Evolutionary conservation across 2,329 filamentous ascomycete genomes (phyloP), one percentile per base, ranked within the genome.

Genomic region (Xylaria sp.): DNA sequence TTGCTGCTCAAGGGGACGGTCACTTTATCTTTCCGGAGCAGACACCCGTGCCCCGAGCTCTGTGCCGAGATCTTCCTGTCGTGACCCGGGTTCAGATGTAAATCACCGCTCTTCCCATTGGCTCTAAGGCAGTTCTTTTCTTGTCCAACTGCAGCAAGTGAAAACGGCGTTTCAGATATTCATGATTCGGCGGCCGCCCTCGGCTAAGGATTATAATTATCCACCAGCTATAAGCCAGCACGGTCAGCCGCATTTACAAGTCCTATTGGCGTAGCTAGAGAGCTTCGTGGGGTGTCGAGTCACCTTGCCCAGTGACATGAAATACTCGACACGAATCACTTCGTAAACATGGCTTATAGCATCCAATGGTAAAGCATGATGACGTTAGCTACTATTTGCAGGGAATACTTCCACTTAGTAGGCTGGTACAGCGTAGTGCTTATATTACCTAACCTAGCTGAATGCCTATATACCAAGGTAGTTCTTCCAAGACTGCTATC

Each of bases 11-110:
- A 64, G 46, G 10, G 28, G 48, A 68, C 31, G 55, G 55, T n/a
- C 48, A 31, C 55, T 25, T 60, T 31, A 54, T 66, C 60, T 57
- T 58, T 23, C 66, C 66, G 69, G 55, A 52, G 63, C 56, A 48
- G 31, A 64, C 18, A 39, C 48, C 59, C 59, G 60, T 60, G 50
- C 58, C 59, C 55, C 66, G 59, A 66, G 54, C 55, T 63, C n/a
- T 63, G 25, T 56, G 48, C 59, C 66, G 59, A 68, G 54, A 66
- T 60, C 13, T 55, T 39, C 34, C 48, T 66, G 59, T 66, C 55
- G 59, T 34, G 37, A 66, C 58, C 51, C 62, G 68, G 52, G 64
- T 20, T 48, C 28, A 44, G 15, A 23, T 63, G 54, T 28, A 54
- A 34, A 39, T 46, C 58, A 13, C 51, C 18, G 52, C 54, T n/a